These are phyloP conservation scores for Ogataea degrootiae DNA, from an alignment of 805 yeast genomes.

Conservation along the genomic window DNA sequence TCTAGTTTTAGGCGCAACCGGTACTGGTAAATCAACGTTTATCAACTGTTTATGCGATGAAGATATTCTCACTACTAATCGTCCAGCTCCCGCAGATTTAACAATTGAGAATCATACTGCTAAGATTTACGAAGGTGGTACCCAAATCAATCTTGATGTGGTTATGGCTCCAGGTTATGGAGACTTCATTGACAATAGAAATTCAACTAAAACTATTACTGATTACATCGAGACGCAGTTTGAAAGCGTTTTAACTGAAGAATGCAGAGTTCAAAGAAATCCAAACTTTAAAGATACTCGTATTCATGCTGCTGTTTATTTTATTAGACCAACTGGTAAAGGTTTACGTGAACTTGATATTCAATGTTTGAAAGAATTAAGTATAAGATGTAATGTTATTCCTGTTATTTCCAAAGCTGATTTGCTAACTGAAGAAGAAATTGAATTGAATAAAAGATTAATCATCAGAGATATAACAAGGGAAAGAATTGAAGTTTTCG, in stretches of 20 bases:
- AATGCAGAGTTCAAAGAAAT: conserved; percentile 51
- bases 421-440: conserved; percentile 55
- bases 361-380: conserved; percentile 60
- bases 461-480: conserved; percentile 38
- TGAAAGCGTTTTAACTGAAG: conserved; percentile 65
- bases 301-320: conserved; percentile 82
- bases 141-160: conserved; percentile 55
- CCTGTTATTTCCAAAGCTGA: conserved; percentile 84
- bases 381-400: conserved; percentile 68
- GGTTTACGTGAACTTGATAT: conserved; percentile 66
- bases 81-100: conserved; percentile 30
- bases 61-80: conserved; percentile 37
- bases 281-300: conserved; percentile 52
- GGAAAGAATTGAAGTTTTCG: conserved; percentile 24
- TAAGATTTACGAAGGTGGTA: conserved; percentile 36
- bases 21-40: conserved; percentile 76
- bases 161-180: conserved; percentile 75
- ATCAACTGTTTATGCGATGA: conserved; percentile 72
- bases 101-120: conserved; percentile 30
- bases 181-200: conserved; percentile 57
- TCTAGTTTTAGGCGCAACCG: conserved; percentile 49
- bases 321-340: conserved; percentile 67
- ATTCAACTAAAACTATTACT: conserved; percentile 54
- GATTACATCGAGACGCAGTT: conserved; percentile 77
- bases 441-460: conserved; percentile 37